A percentile compares a stretch with the other conserved stretches of the same genome.
These are phyloP conservation scores for Haplosporangium sp. DNA, from an alignment of 371 early-diverging fungal genomes.

Conservation along the genomic window DNA sequence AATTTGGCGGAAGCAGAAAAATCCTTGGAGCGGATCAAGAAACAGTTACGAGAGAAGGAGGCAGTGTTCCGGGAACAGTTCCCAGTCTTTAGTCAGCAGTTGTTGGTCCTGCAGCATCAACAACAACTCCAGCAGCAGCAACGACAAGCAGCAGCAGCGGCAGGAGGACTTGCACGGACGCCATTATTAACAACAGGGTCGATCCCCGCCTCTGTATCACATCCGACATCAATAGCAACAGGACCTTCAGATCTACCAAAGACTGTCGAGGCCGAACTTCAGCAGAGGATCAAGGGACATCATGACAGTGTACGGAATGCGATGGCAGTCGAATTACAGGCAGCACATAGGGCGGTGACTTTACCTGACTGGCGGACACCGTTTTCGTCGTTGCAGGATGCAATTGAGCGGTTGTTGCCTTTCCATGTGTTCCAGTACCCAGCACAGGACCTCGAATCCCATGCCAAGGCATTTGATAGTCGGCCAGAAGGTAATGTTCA, in stretches of 20 bases:
- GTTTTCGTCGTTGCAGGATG: constrained; percentile 70
- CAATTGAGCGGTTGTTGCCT: constrained; percentile 73
- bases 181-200: neutral
- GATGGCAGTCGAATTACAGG: constrained; percentile 31
- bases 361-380: constrained; percentile 66
- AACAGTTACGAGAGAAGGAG: constrained; percentile 29
- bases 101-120: constrained; percentile 43
- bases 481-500: constrained; percentile 22
- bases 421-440: constrained; percentile 81
- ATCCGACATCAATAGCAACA: too few relatives aligned
- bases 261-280: constrained; percentile 56
- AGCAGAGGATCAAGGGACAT: constrained; percentile 32
- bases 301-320: constrained; percentile 54
- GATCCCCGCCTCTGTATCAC: neutral
- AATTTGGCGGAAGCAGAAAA: constrained; percentile 31
- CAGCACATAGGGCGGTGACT: constrained; percentile 55
- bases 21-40: constrained; percentile 20
- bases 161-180: neutral
- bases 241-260: constrained; percentile 2
- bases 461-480: constrained; percentile 60
- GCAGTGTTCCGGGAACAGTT: constrained; percentile 24
- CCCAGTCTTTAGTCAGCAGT: constrained; percentile 32
- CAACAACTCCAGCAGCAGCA: constrained; percentile 47
- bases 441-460: constrained; percentile 66
- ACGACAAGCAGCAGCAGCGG: constrained; percentile 4